Base-by-base conservation (phyloP, 83 land plant species). In the Thuja plicata region DNA sequence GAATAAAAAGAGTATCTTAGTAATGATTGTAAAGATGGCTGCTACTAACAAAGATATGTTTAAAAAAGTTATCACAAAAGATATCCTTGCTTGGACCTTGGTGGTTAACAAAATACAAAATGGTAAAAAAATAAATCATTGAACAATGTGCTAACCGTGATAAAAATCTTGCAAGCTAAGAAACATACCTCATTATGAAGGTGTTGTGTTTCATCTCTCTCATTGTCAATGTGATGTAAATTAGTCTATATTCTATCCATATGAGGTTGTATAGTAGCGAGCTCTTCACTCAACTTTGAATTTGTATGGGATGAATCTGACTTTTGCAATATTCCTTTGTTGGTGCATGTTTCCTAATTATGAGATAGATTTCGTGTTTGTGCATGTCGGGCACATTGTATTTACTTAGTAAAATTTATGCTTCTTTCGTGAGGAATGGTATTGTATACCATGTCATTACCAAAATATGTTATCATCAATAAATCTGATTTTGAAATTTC, bases 101-200 rank as follows among this genome's bases (percentile, higher is more conserved):
- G 46, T 79, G 30, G 52, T 41, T 45, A 8, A 27, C 11, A 27
- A 9, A 82, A 41, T 41, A 81, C 45, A 82, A 45, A 7, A 45
- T 6, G 40, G 50, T 27, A 3, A 10, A 82, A 82, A 52, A 82
- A 82, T 30, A 24, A 41, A 82, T 9, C 19, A 27, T 45, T 16
- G 15, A 82, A 82, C 41, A 21, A 45, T 24, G 21, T 45, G 32
- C 50, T 32, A 76, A 35, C 16, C 38, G 13, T 34, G 35, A 32
- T 76, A 76, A 40, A 32, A 82, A 21, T 50, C 8, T 82, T 45
- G 50, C 43, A 45, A 27, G 85, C 21, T 2, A 82, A 41, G 32
- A 41, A 45, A 82, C 85, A 82, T 3, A 82, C 85, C 85, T 82
- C 27, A 45, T 82, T 82, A n/a, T 82, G 52, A 82, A 82, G 85